Evolutionary conservation across 179 eudicot genomes (phyloP), one percentile per base, ranked within the genome.

Genomic region (Camellia oleifera): DNA sequence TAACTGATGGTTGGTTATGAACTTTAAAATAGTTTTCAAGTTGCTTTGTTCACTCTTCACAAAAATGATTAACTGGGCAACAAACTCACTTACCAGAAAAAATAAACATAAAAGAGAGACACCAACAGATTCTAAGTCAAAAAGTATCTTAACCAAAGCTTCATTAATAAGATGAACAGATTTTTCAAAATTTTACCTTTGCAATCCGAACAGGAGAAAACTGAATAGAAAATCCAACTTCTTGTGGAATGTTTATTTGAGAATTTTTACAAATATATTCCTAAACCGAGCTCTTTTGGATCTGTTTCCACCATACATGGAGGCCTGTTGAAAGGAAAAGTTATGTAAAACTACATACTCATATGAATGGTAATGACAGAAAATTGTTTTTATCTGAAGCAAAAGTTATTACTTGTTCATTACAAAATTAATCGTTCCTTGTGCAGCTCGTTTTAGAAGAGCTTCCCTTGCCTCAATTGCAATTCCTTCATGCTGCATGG

Each of bases 281-380:
- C 99, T 44, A 96, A 85, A 56, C 96, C 96, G 58, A 96, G 40
- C 86, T 91, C 96, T 84, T 94, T 96, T 6, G 98, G 98, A 58
- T 94, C 69, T 50, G 93, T 92, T 84, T 96, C 99, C 79, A 92
- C 98, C 99, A 94, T 94, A 98, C 99, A 96, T 70, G 99, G 98
- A 82, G 92, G 84, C 87, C 92, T 89, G 83, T 69, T 12, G 45
- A 80, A 26, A 68, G 20, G 7, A 80, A 15, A 52, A 44, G 80
- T 72, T 56, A 64, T 63, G 46, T 52, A 40, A 75, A 83, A 61
- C 26, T 40, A 23, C 40, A 32, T 32, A 0, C 40, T 12, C 1
- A 5, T 64, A 26, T 12, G 42, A 46, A 45, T 44, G 69, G 5
- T 56, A 48, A 40, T 17, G 46, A 70, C 12, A 23, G 52, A 32